Evolutionary conservation across 257 asterid genomes (phyloP), one percentile per base, ranked within the genome.

Genomic region (Cynanchum wilfordii): DNA sequence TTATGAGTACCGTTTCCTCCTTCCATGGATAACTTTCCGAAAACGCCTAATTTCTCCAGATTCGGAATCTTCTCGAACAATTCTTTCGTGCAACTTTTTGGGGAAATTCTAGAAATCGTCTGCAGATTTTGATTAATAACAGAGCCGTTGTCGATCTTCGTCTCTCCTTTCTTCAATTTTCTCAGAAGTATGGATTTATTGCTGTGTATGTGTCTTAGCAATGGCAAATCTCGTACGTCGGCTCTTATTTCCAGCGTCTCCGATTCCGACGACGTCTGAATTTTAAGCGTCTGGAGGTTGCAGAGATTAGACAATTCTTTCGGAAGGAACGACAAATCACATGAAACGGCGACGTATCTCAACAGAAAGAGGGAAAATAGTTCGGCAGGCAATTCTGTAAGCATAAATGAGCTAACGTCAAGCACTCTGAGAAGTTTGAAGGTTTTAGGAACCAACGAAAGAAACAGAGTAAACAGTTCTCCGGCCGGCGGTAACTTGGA

Each of bases 21-120:
- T 42, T 77, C 63, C 42, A 82, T 83, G 4, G 74, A 29, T 49
- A 89, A 25, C 1, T 72, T 80, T 0, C 95, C 95, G 2, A 84
- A 80, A 24, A 90, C 70, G 0, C 89, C 92, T 54, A 90, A 45
- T 44, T 72, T 80, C 78, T 82, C 84, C 57, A 88, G 73, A 52
- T 81, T 82, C 16, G 87, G 86, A 58, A 81, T 76, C 49, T 75
- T 64, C 16, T 83, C 84, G 56, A 90, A 81, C 38, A 88, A 80
- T 19, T 83, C 87, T n/a, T 57, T 81, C 0, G 79, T 84, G 84
- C 95, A 87, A 70, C 89, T 84, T 9, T 87, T 90, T 0, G 90
- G 93, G 7, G 95, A 79, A 47, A 90, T 77, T 12, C 83, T 76
- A 0, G 90, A 81, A 22, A 88, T 84, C 12, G 95, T 90, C 80